A percentile compares a stretch with the other conserved stretches of the same genome.
Conservation (phyloP, 345 rosid genomes). For the Luvunga scandens region DNA sequence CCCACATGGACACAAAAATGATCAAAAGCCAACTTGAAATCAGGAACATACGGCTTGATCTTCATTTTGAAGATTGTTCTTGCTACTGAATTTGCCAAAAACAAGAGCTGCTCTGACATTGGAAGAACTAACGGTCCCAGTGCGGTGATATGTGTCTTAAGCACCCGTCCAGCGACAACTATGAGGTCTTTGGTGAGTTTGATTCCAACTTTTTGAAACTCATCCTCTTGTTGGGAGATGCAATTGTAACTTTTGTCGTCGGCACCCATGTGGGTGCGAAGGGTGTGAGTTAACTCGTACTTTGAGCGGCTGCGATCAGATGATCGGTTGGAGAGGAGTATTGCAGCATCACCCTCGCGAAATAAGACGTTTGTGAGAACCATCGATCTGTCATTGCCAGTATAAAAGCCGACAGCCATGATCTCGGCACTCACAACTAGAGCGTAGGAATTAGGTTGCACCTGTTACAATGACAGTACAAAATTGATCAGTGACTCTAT, state of each 20-base stretch:
- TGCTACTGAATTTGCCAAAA: slow-evolving; percentile 34
- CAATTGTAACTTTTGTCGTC: slow-evolving; percentile 49
- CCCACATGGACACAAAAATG: slow-evolving; percentile 78
- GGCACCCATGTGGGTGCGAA: slow-evolving; percentile 55
- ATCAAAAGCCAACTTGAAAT: slow-evolving; percentile 68
- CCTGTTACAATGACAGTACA: slow-evolving; percentile 18
- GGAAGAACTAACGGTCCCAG: slow-evolving; percentile 69
- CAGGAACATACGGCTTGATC: slow-evolving; percentile 53
- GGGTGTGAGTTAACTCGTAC: slow-evolving; percentile 50
- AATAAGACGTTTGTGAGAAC: slow-evolving; percentile 53
- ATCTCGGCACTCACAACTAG: slow-evolving; percentile 59
- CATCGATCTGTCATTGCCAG: slow-evolving; percentile 55
- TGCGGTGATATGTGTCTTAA: slow-evolving; percentile 58
- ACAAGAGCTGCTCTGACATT: slow-evolving; percentile 45
- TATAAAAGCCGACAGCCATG: slow-evolving; percentile 39
- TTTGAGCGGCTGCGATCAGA: slow-evolving; percentile 39
- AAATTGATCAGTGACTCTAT: too few relatives aligned
- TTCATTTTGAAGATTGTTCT: slow-evolving; percentile 43
- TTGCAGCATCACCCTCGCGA: slow-evolving; percentile 48
- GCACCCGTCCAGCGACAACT: slow-evolving; percentile 52
- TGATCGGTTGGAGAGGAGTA: slow-evolving; percentile 49
- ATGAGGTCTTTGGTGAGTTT: slow-evolving; percentile 58
- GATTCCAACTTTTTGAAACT: slow-evolving; percentile 32
- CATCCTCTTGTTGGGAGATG: slow-evolving; percentile 53
- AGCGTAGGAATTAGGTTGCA: slow-evolving; percentile 49